Evolutionary conservation across 2,329 filamentous ascomycete genomes (phyloP).

Genomic region (Epichloe coenophiala): DNA sequence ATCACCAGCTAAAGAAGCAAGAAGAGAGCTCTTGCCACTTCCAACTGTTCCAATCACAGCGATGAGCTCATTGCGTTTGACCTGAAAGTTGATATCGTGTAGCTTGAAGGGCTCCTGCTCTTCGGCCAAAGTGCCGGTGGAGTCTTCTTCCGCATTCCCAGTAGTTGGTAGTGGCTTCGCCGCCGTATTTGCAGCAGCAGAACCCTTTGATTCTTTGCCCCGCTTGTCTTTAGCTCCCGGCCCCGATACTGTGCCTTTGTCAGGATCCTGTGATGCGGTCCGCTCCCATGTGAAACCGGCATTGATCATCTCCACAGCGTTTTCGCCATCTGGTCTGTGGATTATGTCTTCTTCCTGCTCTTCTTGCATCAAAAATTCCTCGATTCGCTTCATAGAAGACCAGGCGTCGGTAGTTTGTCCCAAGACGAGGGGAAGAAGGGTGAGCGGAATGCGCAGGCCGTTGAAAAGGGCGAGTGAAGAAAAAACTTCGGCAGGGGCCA

Average conservation of each 20-base stretch:
- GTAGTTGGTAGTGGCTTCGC: conserved; percentile 17
- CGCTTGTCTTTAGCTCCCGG: conserved; percentile 30
- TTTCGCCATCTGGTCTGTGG: conserved; percentile 40
- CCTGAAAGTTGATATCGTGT: conserved; percentile 50
- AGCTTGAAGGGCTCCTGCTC: conserved; percentile 59
- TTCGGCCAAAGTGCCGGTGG: conserved; percentile 42
- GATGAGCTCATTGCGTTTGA: conserved; percentile 63
- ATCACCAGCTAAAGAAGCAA: conserved; percentile 81
- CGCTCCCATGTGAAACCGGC: conserved; percentile 84
- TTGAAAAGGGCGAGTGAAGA: conserved; percentile 93
- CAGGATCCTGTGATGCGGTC: conserved; percentile 39
- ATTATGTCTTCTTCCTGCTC: conserved; percentile 63
- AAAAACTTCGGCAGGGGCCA: conserved; percentile 71
- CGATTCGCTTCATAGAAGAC: conserved; percentile 70
- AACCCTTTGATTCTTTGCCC: conserved; percentile 25
- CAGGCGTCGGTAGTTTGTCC: conserved; percentile 83
- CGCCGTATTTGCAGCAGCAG: conserved; percentile 17
- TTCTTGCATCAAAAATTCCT: conserved; percentile 78
- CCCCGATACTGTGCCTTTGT: conserved; percentile 17
- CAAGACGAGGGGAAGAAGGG: conserved; percentile 75
- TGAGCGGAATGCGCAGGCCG: conserved; percentile 76
- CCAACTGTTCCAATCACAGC: conserved; percentile 85
- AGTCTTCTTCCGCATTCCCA: conserved; percentile 28
- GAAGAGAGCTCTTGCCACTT: conserved; percentile 78
- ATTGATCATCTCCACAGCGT: conserved; percentile 56